phyloP scores from a whole-genome alignment of 306 rosid genomes.

The Castanea mollissima region DNA sequence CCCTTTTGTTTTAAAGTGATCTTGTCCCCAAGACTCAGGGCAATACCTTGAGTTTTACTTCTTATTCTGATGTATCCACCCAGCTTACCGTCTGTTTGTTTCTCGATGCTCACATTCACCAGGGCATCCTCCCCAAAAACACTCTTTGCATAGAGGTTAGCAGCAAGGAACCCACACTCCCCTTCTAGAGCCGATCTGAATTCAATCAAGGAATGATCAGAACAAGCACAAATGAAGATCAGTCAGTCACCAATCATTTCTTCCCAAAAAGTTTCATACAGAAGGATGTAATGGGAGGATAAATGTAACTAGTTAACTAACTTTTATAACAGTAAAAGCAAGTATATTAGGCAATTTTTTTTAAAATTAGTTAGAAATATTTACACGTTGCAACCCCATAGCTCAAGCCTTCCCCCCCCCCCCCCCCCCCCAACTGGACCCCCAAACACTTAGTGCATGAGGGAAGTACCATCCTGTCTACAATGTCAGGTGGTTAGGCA shows the following conservation, averaged over 20 bases:
- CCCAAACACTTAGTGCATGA: no score
- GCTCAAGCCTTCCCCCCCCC: fast-evolving
- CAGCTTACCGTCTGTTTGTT: slow-evolving; percentile 81
- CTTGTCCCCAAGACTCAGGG: slow-evolving; percentile 97
- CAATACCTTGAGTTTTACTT: slow-evolving; percentile 99
- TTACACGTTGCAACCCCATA: no score
- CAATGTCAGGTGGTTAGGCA: no score
- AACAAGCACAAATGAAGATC: slow-evolving; percentile 11
- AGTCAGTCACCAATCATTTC: slow-evolving; percentile 14
- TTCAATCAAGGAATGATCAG: slow-evolving; percentile 15
- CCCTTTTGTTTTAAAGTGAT: slow-evolving; percentile 99
- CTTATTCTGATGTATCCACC: slow-evolving; percentile 97
- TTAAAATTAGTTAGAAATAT: no score
- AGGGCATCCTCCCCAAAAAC: slow-evolving; percentile 98
- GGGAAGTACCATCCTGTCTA: no score
- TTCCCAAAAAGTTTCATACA: neutral
- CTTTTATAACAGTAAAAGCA: no score
- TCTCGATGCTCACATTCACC: slow-evolving; percentile 94
- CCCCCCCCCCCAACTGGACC: no score
- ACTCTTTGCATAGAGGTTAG: slow-evolving; percentile 94
- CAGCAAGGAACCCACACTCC: slow-evolving; percentile 95
- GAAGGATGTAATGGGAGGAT: neutral
- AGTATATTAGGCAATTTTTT: no score
- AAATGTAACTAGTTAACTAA: neutral
- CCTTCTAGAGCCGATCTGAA: slow-evolving; percentile 92